Evolutionary conservation across 768 basidiomycete genomes (phyloP).

Genomic region (Mycena leptocephala): DNA sequence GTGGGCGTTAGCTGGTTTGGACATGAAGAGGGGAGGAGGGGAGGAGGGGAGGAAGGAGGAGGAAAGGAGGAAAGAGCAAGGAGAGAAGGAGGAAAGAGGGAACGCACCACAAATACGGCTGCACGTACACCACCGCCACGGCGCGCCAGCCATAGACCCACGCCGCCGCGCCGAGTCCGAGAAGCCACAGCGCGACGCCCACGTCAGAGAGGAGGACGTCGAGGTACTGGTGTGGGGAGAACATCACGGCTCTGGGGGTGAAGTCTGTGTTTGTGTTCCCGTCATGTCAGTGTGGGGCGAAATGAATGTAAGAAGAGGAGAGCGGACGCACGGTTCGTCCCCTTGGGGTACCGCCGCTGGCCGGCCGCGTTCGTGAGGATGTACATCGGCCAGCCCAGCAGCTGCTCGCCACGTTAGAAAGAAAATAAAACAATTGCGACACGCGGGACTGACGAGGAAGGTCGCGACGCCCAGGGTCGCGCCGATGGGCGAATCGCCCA

Average conservation of each 20-base stretch:
- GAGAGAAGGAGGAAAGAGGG: not conserved
- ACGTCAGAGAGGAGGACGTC: slow-evolving; percentile 89
- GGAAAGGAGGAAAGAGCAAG: not conserved
- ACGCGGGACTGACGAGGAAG: slow-evolving; percentile 68
- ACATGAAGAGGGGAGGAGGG: too few relatives aligned
- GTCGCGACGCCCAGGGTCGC: slow-evolving; percentile 66
- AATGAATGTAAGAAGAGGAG: slow-evolving; percentile 35
- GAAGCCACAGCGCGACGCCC: slow-evolving; percentile 84
- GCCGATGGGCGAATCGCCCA: slow-evolving; percentile 93
- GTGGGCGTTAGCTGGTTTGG: too few relatives aligned
- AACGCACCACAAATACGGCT: slow-evolving; percentile 89
- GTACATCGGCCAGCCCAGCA: slow-evolving; percentile 80
- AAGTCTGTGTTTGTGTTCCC: slow-evolving; percentile 69
- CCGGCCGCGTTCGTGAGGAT: slow-evolving; percentile 77
- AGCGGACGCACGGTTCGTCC: slow-evolving; percentile 73
- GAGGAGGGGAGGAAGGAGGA: not conserved
- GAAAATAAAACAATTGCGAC: not conserved
- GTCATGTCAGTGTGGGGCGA: too few relatives aligned
- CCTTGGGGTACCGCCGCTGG: slow-evolving; percentile 72
- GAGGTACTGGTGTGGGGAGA: slow-evolving; percentile 82
- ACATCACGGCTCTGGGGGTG: slow-evolving; percentile 85
- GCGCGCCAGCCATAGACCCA: slow-evolving; percentile 76
- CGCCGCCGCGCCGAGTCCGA: slow-evolving; percentile 67
- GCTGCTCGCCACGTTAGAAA: slow-evolving; percentile 43
- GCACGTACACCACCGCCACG: slow-evolving; percentile 86